phyloP scores from a whole-genome alignment of 1,284 basidiomycete genomes.

The Trichosporon ovoides region DNA sequence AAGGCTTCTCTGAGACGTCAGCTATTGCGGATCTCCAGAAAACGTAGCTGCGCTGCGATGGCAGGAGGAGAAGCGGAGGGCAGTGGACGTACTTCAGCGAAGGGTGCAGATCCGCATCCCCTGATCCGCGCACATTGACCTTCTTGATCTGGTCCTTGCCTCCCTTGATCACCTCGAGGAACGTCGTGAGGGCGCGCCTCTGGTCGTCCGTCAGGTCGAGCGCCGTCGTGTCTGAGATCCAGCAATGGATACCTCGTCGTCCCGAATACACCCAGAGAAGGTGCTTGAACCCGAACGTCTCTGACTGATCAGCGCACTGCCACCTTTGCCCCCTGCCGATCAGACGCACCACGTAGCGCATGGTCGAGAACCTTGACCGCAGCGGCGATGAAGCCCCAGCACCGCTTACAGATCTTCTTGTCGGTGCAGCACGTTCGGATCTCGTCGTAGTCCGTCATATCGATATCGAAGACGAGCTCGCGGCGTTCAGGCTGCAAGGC shows the following conservation, averaged over 20 bases:
- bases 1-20: conserved; percentile 53
- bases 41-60: too few relatives aligned
- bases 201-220: conserved; percentile 88
- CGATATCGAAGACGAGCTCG: conserved; percentile 98
- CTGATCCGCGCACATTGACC: conserved; percentile 60
- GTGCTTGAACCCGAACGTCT: conserved; percentile 69
- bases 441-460: conserved; percentile 99
- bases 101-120: conserved; percentile 60
- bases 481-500: conserved; percentile 73
- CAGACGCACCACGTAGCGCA: conserved; percentile 66
- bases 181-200: conserved; percentile 78
- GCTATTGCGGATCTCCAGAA: neutral
- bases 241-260: conserved; percentile 94
- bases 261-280: conserved; percentile 99
- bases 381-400: conserved; percentile 94
- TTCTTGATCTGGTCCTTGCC: conserved; percentile 79
- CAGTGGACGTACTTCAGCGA: conserved; percentile 61
- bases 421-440: conserved; percentile 92
- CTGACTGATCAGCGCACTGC: too few relatives aligned
- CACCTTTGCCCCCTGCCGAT: too few relatives aligned
- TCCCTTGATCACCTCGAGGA: conserved; percentile 79
- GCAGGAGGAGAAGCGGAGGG: neutral
- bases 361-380: conserved; percentile 85
- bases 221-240: conserved; percentile 88
- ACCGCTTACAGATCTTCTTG: conserved; percentile 84